Evolutionary conservation across 192 early-diverging fungal species (phyloP), one percentile per base, ranked within the genome.

Genomic region (Umbelopsis ramanniana): DNA sequence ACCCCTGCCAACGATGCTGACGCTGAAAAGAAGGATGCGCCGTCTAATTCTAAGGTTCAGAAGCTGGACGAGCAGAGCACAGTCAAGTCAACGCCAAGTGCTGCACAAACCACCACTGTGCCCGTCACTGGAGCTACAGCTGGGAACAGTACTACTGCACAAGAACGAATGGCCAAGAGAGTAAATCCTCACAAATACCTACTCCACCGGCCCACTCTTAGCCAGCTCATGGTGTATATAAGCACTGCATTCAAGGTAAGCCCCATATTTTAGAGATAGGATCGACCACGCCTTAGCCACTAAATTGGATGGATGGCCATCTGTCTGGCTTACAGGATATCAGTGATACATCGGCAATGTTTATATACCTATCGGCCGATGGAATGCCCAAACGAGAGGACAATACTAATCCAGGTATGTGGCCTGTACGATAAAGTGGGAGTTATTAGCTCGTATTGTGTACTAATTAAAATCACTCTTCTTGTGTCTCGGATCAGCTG

Each of bases 331-430:
- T 24, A 23, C 72, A 92, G 83, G 97, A 99, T 75, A 92, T 96
- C 19, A 83, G 86, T 47, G 95, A 96, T 22, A 92, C 95, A 67
- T 89, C 91, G 1, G 95, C 91, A 24, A 75, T 98, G 73, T 78
- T 99, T 21, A 71, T 99, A 37, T 99, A 96, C 67, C 69, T 98
- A 6, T 97, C 95, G 6, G 95, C 96, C 0, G 95, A 97, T 74
- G 97, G 97, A 6, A 15, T 66, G 47, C 47, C 10, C 5, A 45
- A 63, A 19, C 26, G 33, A 37, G 57, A 63, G 37, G 33, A 63
- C 26, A 19, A 4, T 35, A n/a, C 15, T 5, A 54, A 43, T 6
- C 8, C 53, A 54, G 53, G 53, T 54, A 26, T 2, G 22, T 54
- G 22, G 8, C 3, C 12, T 24, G 22, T 54, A 24, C 8, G 53